Percentiles rank a stretch among this genome's conserved stretches.
Conservation (phyloP, 2,329 filamentous ascomycete species). For the Phaeoacremonium minimum region DNA sequence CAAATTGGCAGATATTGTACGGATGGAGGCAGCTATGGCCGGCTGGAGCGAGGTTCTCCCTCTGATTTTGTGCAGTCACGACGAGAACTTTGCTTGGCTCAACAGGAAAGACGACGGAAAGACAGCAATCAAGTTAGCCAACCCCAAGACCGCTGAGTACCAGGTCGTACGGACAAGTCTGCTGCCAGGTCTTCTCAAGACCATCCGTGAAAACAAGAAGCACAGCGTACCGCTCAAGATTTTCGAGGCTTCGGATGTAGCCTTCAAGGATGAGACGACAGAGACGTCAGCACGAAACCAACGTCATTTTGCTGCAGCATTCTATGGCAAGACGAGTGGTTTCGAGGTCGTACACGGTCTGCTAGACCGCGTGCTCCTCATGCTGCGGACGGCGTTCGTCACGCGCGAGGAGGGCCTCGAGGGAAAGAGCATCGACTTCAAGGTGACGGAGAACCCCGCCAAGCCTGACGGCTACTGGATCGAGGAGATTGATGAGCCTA, state of each 20-base stretch:
- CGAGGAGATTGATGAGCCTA: conserved; percentile 83
- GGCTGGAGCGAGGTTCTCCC: conserved; percentile 97
- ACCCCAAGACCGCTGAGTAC: conserved; percentile 91
- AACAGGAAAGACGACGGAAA: conserved; percentile 85
- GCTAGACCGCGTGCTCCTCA: conserved; percentile 84
- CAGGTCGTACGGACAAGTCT: conserved; percentile 82
- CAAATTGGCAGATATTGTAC: conserved; percentile 89
- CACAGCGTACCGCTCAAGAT: conserved; percentile 87
- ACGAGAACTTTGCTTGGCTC: conserved; percentile 96
- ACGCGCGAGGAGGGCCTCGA: conserved; percentile 66
- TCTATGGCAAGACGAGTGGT: conserved; percentile 89
- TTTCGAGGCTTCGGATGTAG: conserved; percentile 87
- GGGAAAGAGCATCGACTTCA: conserved; percentile 45
- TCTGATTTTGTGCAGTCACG: conserved; percentile 92
- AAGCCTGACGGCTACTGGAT: conserved; percentile 84
- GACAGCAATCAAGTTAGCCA: conserved; percentile 79
- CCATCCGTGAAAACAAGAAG: conserved; percentile 87
- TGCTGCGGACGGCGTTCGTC: conserved; percentile 82
- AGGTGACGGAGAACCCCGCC: conserved; percentile 47
- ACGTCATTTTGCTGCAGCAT: conserved; percentile 92
- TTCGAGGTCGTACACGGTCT: conserved; percentile 96
- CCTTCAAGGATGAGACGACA: conserved; percentile 75
- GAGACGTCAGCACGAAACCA: conserved; percentile 92
- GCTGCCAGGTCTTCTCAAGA: conserved; percentile 86
- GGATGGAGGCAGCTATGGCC: conserved; percentile 83